These are phyloP conservation scores for Phytophthora pluvialis DNA, from an alignment of 352 stramenopile species.

Conservation along the genomic window DNA sequence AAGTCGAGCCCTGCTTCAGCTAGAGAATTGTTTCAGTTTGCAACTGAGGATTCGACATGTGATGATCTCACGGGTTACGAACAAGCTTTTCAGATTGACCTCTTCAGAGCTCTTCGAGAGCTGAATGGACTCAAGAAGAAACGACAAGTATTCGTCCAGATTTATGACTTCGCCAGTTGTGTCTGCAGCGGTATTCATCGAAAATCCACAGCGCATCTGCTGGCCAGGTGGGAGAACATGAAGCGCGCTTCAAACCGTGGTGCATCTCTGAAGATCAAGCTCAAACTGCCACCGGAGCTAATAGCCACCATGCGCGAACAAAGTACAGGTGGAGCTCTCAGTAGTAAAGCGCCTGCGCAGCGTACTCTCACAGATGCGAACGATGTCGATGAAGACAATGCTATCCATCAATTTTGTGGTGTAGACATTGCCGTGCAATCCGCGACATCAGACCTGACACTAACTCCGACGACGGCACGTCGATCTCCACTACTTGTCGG, in stretches of 20 bases:
- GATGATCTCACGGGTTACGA: not conserved
- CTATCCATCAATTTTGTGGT: too few species aligned
- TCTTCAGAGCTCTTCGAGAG: not conserved
- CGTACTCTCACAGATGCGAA: too few species aligned
- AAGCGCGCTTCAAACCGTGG: not conserved
- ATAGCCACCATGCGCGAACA: not conserved
- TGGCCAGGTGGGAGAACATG: slow-evolving; percentile 2
- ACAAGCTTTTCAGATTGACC: not conserved
- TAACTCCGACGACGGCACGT: not conserved
- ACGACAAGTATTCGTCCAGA: not conserved
- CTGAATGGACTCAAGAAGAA: not conserved
- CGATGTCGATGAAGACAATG: too few species aligned
- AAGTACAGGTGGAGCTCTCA: not conserved
- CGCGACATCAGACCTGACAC: not conserved
- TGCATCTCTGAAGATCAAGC: slow-evolving; percentile 5
- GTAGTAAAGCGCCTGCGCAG: not conserved
- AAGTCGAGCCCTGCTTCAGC: not conserved
- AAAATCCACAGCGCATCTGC: not conserved
- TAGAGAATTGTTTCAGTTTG: not conserved
- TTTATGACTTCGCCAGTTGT: slow-evolving; percentile 10
- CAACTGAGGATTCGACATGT: not conserved
- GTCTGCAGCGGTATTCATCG: slow-evolving; percentile 1
- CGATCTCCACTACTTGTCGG: not conserved
- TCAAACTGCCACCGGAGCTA: slow-evolving; percentile 1
- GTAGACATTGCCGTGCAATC: too few species aligned